These are phyloP conservation scores for Xylaria longipes DNA, from an alignment of 495 filamentous ascomycete genomes.

Conservation along the genomic window DNA sequence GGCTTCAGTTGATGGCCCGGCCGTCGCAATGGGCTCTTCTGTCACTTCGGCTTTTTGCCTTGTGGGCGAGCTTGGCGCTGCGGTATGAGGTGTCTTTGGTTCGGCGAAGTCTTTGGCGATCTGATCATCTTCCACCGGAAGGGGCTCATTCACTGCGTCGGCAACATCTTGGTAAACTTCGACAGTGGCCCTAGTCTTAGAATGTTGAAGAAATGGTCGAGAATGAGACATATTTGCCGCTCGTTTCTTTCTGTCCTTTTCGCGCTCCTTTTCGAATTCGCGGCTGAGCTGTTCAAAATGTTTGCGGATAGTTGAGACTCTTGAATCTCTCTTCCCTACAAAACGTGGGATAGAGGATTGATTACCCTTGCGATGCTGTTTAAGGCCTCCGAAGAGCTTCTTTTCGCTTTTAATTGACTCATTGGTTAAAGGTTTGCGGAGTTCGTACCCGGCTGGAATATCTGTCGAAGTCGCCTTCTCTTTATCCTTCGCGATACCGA, in stretches of 20 bases:
- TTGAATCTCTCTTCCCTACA: conserved; percentile 70
- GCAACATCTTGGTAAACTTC: conserved; percentile 93
- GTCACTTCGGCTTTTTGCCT: conserved; percentile 17
- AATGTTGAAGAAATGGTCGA: conserved; percentile 79
- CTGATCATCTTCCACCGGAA: conserved; percentile 71
- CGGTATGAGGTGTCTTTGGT: conserved; percentile 39
- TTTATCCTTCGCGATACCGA: conserved; percentile 41
- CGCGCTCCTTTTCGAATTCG: conserved; percentile 94
- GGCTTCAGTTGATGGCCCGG: not conserved
- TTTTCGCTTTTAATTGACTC: conserved; percentile 65
- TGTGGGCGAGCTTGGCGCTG: conserved; percentile 38
- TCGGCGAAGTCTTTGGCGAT: conserved; percentile 37
- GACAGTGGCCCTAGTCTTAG: conserved; percentile 93
- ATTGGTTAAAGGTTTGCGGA: conserved; percentile 36
- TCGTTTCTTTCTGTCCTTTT: conserved; percentile 81
- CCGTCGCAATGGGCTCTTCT: conserved; percentile 6
- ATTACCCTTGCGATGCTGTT: conserved; percentile 63
- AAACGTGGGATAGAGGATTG: conserved; percentile 91
- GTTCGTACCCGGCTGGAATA: conserved; percentile 33
- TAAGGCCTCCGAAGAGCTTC: conserved; percentile 73
- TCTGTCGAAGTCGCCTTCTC: conserved; percentile 30
- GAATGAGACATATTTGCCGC: conserved; percentile 81
- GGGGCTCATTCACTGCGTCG: conserved; percentile 87
- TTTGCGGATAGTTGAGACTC: conserved; percentile 86
- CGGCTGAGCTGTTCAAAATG: conserved; percentile 96